Base-by-base conservation (phyloP, 768 basidiomycete genomes). In the Psilocybe cubensis region DNA sequence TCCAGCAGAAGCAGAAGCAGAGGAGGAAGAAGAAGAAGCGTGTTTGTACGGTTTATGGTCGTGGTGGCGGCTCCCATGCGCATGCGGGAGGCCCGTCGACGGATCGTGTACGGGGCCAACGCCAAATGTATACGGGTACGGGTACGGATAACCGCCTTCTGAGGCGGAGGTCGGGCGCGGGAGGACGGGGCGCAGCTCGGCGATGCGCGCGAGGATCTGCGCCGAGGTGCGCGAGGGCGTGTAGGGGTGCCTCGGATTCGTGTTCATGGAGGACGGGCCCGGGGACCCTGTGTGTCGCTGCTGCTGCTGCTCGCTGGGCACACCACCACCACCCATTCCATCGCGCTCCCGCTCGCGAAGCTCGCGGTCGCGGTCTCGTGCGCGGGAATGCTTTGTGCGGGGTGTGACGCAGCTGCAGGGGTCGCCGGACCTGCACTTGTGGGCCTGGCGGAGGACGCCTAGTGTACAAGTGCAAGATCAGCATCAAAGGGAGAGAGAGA, bases 111-210 rank as follows among this genome's bases (percentile, higher is more conserved):
- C 52, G 43, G 76, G 75, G 3, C 81, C 78, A n/a, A n/a, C n/a
- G 27, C 65, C 59, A 23, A 67, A 40, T 4, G n/a, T n/a, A n/a
- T n/a, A n/a, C n/a, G n/a, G n/a, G n/a, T n/a, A n/a, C n/a, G n/a
- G n/a, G n/a, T n/a, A n/a, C n/a, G 31, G 33, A 23, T 12, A 31
- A 21, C 33, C 14, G 49, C 12, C 33, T n/a, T n/a, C 11, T 51
- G 28, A 11, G 43, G 53, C 9, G 54, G 65, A 27, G 86, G 86
- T 9, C 85, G n/a, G n/a, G n/a, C n/a, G 84, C 4, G 90, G 90
- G 31, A 89, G 82, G 18, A 91, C 85, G 2, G 88, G 87, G 6
- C 89, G 85, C 54, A 87, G 74, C 62, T 86, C 84, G 7, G 85
- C 80, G 45, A 87, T 82, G 56, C 86, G 84, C 7, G 81, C 83